Base-by-base conservation (phyloP, 441 rosid genomes). In the Hypseocharis bilobata region DNA sequence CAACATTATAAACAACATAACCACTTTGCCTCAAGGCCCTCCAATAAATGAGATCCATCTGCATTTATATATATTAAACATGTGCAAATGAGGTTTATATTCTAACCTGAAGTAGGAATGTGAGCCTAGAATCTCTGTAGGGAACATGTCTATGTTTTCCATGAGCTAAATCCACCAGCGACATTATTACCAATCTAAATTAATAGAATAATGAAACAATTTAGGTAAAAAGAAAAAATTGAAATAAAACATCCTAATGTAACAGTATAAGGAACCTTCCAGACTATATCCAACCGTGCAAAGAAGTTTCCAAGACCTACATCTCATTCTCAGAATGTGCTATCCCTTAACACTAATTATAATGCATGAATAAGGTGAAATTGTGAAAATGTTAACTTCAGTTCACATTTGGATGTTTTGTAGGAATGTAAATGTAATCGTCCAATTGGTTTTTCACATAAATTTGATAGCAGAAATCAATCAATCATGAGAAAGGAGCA, bases 141-240 rank as follows among this genome's bases (percentile, higher is more conserved):
- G 99, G 99, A 68, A 94, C 80, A 72, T 94, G 99, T 62, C 86
- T 77, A 70, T 74, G 83, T 76, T 78, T 91, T 75, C 97, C 99
- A 72, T 89, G 72, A 29, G 89, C 96, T 77, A 94, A 83, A 70
- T 94, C 99, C 77, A 91, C 87, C 69, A 94, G 86, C 76, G 89
- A 84, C 99, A 94, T 94, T 60, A 93, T 93, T 68, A 93, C 99
- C 82, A 89, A 96, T 74, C 99, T 93, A 84, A 55, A 47, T n/a
- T 17, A 80, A 78, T 67, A 71, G 51, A 71, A 65, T 25, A 70
- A 36, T 44, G 47, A 25, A 19, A 11, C 59, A 55, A 55, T 11
- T 14, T 55, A 25, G 59, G 59, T 4, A 13, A 55, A 22, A n/a
- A n/a, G n/a, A n/a, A n/a, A 60, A 2, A 55, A 49, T 49, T 6